Conservation (phyloP, 2,329 filamentous ascomycete genomes). For the Aspergillus uvarum region DNA sequence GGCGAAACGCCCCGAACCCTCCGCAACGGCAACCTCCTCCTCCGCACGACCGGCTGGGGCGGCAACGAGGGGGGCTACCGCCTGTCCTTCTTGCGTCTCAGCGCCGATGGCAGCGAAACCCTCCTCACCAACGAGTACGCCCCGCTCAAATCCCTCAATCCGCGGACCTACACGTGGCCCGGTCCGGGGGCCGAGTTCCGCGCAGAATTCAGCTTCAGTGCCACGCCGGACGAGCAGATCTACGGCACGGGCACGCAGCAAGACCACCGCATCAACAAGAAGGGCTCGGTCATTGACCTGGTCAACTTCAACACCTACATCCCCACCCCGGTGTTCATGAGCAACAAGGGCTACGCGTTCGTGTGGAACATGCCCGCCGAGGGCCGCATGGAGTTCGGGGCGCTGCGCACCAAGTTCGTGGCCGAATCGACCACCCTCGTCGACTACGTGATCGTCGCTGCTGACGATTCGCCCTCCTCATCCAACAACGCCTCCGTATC, state of each 20-base stretch:
- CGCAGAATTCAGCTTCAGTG: conserved; percentile 38
- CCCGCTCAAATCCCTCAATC: conserved; percentile 35
- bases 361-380: conserved; percentile 65
- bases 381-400: conserved; percentile 59
- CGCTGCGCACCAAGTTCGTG: conserved; percentile 59
- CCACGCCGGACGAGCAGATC: conserved; percentile 53
- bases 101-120: conserved; percentile 35
- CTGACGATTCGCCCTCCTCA: too few species aligned
- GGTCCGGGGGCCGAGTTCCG: conserved; percentile 37
- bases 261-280: conserved; percentile 59
- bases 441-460: conserved; percentile 62
- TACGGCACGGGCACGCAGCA: conserved; percentile 67
- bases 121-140: conserved; percentile 39
- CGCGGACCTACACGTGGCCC: conserved; percentile 38
- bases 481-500: neutral
- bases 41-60: conserved; percentile 33
- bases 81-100: conserved; percentile 37
- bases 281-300: conserved; percentile 60
- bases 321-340: conserved; percentile 60
- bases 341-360: conserved; percentile 59
- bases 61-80: conserved; percentile 35
- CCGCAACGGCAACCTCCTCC: conserved; percentile 40
- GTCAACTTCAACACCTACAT: conserved; percentile 66
- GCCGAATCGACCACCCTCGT: conserved; percentile 54
- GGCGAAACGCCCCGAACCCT: conserved; percentile 32